phyloP scores from a whole-genome alignment of 148 eudicot species.

The Nepenthes mirabilis region DNA sequence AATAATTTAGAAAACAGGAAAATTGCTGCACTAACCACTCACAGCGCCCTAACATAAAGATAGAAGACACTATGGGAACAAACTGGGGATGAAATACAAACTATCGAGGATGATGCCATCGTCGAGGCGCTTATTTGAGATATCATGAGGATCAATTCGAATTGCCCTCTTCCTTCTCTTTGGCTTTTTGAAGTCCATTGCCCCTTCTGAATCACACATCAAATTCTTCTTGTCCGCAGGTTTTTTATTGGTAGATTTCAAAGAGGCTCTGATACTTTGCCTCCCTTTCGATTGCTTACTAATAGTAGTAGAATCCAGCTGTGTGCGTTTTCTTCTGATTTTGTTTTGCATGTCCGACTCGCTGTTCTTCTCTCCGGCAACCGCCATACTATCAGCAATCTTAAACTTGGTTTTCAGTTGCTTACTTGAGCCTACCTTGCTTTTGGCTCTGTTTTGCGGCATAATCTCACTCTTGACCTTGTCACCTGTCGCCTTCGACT shows the following conservation, averaged over 20 bases:
- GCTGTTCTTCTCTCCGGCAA: no score
- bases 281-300: no score
- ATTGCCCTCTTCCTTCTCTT: conserved; percentile 38
- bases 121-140: conserved; percentile 46
- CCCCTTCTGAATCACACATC: conserved; percentile 4
- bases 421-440: no score
- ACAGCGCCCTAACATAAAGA: conserved; percentile 1
- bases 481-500: no score
- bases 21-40: not conserved
- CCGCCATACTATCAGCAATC: no score
- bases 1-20: not conserved
- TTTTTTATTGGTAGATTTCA: conserved; percentile 16
- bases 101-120: conserved; percentile 34
- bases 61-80: not conserved
- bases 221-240: conserved; percentile 10
- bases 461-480: no score
- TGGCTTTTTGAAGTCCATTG: conserved; percentile 14
- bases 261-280: not conserved
- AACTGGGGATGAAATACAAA: conserved; percentile 10
- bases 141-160: conserved; percentile 39
- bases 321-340: no score
- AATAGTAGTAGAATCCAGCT: no score
- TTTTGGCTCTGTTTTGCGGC: no score
- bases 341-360: no score
- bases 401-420: no score